Percentiles rank a stretch among this genome's conserved stretches.
These are phyloP conservation scores for Auriscalpium microsporum DNA, from an alignment of 768 basidiomycete species.

Conservation along the genomic window DNA sequence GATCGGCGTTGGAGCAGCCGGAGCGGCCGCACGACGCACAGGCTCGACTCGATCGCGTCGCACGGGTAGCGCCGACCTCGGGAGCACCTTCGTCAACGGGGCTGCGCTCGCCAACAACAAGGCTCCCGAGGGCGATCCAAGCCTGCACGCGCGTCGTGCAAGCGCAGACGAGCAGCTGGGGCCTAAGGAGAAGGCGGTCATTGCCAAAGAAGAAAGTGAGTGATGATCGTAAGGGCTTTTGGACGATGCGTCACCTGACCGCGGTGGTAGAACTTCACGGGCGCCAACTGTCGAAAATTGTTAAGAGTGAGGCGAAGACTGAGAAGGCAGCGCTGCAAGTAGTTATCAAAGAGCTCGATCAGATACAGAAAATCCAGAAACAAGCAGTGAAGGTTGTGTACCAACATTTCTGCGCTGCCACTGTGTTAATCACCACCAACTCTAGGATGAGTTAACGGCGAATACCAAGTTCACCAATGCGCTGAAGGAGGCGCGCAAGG, in stretches of 20 bases:
- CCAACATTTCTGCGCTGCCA: background rate
- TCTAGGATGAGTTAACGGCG: constrained; percentile 48
- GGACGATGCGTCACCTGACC: background rate
- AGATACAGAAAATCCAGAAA: constrained; percentile 66
- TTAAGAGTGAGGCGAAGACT: constrained; percentile 58
- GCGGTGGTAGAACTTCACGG: constrained; percentile 42
- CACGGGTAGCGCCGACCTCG: background rate
- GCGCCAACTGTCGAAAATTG: constrained; percentile 56
- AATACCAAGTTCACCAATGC: constrained; percentile 46
- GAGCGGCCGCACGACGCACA: background rate
- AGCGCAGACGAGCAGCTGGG: constrained; percentile 42
- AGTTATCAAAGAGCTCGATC: constrained; percentile 55
- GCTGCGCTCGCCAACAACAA: constrained; percentile 43
- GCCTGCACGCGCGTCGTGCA: constrained; percentile 29
- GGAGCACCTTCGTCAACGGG: constrained; percentile 42
- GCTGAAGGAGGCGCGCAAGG: constrained; percentile 50
- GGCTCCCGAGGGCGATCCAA: constrained; percentile 31
- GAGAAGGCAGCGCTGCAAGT: constrained; percentile 55
- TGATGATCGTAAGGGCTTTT: background rate
- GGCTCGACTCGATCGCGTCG: background rate
- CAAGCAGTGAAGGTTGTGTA: constrained; percentile 45
- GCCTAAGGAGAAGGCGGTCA: constrained; percentile 42
- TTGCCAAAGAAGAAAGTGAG: constrained; percentile 46
- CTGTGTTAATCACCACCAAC: background rate
- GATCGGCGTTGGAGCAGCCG: background rate